Percentiles rank a stretch among this genome's conserved stretches.
phyloP scores from a whole-genome alignment of 345 rosid species.

The Limnanthes douglasii region DNA sequence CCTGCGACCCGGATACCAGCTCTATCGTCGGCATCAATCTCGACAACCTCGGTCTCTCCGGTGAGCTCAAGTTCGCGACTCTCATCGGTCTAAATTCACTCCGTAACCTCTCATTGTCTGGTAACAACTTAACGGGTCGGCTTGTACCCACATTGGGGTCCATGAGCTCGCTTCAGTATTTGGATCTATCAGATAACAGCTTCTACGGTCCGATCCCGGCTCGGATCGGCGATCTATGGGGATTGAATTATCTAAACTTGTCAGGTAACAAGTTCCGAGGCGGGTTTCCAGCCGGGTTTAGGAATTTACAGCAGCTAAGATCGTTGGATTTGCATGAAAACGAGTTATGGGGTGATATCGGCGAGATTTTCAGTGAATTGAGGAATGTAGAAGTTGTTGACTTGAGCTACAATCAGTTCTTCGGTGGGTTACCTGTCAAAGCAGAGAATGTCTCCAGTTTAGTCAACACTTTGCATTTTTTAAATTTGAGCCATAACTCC shows the following conservation, averaged over 20 bases:
- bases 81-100: conserved; percentile 37
- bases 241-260: conserved; percentile 50
- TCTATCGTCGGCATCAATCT: conserved; percentile 37
- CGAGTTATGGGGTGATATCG: conserved; percentile 41
- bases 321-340: conserved; percentile 59
- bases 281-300: conserved; percentile 44
- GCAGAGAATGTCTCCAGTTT: conserved; percentile 47
- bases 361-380: conserved; percentile 31
- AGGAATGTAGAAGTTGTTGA: conserved; percentile 69
- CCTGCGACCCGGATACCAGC: conserved; percentile 32
- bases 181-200: conserved; percentile 72
- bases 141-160: conserved; percentile 64
- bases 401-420: conserved; percentile 58
- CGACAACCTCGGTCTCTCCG: conserved; percentile 43
- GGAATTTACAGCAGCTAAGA: conserved; percentile 66
- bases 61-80: conserved; percentile 69
- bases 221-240: conserved; percentile 64
- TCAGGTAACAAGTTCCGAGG: conserved; percentile 60
- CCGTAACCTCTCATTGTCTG: conserved; percentile 49
- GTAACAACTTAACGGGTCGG: conserved; percentile 75
- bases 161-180: conserved; percentile 40
- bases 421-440: conserved; percentile 32
- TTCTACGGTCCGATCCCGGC: conserved; percentile 84
- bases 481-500: conserved; percentile 57
- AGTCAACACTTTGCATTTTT: conserved; percentile 42